Conservation (phyloP, 345 rosid genomes). For the Rhodomyrtus tomentosa region DNA sequence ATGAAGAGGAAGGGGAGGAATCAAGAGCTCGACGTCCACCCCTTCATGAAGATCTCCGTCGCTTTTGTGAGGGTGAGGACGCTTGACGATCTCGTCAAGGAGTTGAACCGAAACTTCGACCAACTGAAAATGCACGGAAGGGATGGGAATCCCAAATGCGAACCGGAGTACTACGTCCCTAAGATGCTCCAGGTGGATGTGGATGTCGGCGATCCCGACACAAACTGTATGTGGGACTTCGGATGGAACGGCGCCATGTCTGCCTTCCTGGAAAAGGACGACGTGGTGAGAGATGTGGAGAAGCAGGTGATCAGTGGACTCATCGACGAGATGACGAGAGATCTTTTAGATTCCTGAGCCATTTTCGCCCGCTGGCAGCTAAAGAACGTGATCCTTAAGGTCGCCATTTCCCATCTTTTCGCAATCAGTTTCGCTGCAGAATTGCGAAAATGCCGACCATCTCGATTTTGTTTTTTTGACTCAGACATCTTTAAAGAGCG, state of each 20-base stretch:
- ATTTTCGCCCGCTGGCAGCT: neutral
- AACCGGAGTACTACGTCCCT: slow-evolving; percentile 47
- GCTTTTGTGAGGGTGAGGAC: slow-evolving; percentile 21
- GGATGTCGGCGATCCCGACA: slow-evolving; percentile 32
- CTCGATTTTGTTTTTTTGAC: neutral
- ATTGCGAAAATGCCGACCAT: neutral
- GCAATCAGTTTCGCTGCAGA: neutral
- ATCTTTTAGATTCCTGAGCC: slow-evolving; percentile 14
- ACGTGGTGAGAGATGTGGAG: slow-evolving; percentile 65
- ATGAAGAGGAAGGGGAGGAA: slow-evolving; percentile 70
- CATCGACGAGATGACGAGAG: slow-evolving; percentile 52
- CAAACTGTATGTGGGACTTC: slow-evolving; percentile 85
- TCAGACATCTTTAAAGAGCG: neutral
- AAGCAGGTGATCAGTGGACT: slow-evolving; percentile 49
- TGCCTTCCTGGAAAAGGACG: slow-evolving; percentile 51
- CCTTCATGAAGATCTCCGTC: slow-evolving; percentile 31
- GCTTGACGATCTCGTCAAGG: slow-evolving; percentile 53
- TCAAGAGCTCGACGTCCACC: slow-evolving; percentile 64
- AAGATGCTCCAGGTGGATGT: slow-evolving; percentile 59
- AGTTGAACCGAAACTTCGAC: slow-evolving; percentile 41
- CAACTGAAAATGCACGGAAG: slow-evolving; percentile 43
- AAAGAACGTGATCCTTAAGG: neutral
- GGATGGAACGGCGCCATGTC: slow-evolving; percentile 49
- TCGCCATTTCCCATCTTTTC: neutral
- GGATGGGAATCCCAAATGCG: slow-evolving; percentile 19